Evolutionary conservation across 2,329 filamentous ascomycete genomes (phyloP), one percentile per base, ranked within the genome.

Genomic region (Claviceps pazoutovae): DNA sequence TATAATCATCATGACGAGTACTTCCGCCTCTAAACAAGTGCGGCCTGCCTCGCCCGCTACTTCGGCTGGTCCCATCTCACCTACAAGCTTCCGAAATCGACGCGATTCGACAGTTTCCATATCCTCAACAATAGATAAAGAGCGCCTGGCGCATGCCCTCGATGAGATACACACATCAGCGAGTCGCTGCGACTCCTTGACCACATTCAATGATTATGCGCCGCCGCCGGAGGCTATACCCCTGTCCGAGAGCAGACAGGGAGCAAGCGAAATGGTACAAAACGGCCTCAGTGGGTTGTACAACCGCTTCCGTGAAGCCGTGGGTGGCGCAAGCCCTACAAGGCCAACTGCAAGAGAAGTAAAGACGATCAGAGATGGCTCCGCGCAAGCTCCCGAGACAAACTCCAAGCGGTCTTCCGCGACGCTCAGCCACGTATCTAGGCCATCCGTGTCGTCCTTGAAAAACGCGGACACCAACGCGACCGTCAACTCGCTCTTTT

Each of bases 141-240:
- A 88, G 56, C 83, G 86, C 53, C 74, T 91, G 39, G 81, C 86
- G 37, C 80, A 88, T 56, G 79, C 84, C 17, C 80, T 96, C 55
- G 86, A 95, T 67, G 83, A 87, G 60, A 95, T 96, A 58, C 91
- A 96, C 67, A 88, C 75, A 49, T 83, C 86, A 5, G 89, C 90
- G n/a, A 94, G 86, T 62, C 86, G 87, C 64, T 86, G 86, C 37
- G 85, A 86, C 56, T 80, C 82, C 37, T 74, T 97, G 47, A 97
- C 91, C 2, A 94, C 89, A 8, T 97, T 97, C 69, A 94, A 94
- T 68, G 90, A 96, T 62, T 90, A 95, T 61, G 86, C 85, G 1
- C 82, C 84, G 1, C 82, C 83, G 5, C 82, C 86, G 0, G 71
- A 74, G 2, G 73, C 77, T 1, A 70, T 79, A 1, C 72, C 76